A percentile compares a stretch with the other conserved stretches of the same genome.
Conservation (phyloP, 306 rosid genomes). For the Vigna reflexopilosa region DNA sequence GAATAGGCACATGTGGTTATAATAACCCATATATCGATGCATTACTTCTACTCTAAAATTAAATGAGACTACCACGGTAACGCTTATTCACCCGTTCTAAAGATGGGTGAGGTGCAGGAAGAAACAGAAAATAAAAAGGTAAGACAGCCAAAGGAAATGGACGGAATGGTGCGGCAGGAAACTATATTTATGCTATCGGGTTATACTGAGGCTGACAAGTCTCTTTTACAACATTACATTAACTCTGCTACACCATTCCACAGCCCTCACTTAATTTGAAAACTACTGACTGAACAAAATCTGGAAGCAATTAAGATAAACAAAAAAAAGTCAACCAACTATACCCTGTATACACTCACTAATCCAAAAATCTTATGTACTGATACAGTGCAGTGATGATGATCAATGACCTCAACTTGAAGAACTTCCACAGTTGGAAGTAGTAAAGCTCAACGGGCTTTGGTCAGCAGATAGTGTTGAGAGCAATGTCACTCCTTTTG, state of each 20-base stretch:
- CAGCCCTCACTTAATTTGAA: slow-evolving; percentile 49
- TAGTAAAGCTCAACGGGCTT: slow-evolving; percentile 54
- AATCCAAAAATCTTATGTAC: slow-evolving; percentile 79
- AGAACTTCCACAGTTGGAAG: slow-evolving; percentile 55
- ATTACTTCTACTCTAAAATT: neutral
- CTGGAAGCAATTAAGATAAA: slow-evolving; percentile 47
- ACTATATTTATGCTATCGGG: slow-evolving; percentile 40
- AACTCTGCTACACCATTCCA: slow-evolving; percentile 50
- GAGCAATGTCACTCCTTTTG: slow-evolving; percentile 53
- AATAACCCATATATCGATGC: neutral
- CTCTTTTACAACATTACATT: slow-evolving; percentile 50
- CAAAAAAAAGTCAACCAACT: slow-evolving; percentile 58
- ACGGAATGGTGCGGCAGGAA: slow-evolving; percentile 41
- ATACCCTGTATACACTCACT: slow-evolving; percentile 74
- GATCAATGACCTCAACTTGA: slow-evolving; percentile 58
- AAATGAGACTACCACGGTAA: neutral
- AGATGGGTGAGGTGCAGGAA: neutral
- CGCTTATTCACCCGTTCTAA: too few species aligned
- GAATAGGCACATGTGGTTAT: neutral
- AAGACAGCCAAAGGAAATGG: neutral
- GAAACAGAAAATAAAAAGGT: neutral
- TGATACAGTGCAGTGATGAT: slow-evolving; percentile 58
- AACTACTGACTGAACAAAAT: slow-evolving; percentile 49
- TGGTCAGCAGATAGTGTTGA: slow-evolving; percentile 52
- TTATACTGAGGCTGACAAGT: slow-evolving; percentile 38